phyloP scores from a whole-genome alignment of 2,329 filamentous ascomycete genomes.

The Penicillium sp. region DNA sequence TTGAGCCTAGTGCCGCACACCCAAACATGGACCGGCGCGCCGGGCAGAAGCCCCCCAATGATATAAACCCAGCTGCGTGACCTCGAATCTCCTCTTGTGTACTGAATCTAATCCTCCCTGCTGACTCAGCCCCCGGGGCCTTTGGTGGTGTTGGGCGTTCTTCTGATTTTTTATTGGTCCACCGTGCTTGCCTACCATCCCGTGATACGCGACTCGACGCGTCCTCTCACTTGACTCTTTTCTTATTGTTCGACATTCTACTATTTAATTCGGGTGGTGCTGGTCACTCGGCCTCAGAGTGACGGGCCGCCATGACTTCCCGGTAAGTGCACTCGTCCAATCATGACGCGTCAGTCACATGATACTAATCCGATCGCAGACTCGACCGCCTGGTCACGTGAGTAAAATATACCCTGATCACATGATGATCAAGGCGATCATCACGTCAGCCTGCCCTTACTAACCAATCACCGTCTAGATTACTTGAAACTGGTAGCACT shows the following conservation, averaged over 20 bases:
- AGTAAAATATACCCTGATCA: slow-evolving; percentile 51
- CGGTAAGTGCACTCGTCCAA: slow-evolving; percentile 44
- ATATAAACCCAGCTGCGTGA: slow-evolving; percentile 56
- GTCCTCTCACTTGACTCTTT: slow-evolving; percentile 21
- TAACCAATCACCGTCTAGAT: slow-evolving; percentile 58
- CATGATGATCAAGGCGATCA: not conserved
- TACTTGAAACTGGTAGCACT: slow-evolving; percentile 97
- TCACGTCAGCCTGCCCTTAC: slow-evolving; percentile 20
- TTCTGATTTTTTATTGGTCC: slow-evolving; percentile 19
- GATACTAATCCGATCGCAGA: slow-evolving; percentile 57
- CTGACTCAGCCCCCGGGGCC: slow-evolving; percentile 31
- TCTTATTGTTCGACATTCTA: slow-evolving; percentile 16
- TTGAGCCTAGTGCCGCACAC: slow-evolving; percentile 38
- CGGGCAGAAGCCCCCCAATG: slow-evolving; percentile 49
- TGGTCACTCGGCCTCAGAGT: slow-evolving; percentile 34
- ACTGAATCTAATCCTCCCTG: slow-evolving; percentile 35
- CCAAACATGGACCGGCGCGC: slow-evolving; percentile 51
- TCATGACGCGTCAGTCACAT: slow-evolving; percentile 33
- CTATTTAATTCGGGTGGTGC: slow-evolving; percentile 24
- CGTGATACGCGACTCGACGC: slow-evolving; percentile 23
- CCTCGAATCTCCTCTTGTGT: slow-evolving; percentile 45
- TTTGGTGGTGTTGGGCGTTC: slow-evolving; percentile 29
- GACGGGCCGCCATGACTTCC: slow-evolving; percentile 48
- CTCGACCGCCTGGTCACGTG: slow-evolving; percentile 87
- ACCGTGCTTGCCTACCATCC: slow-evolving; percentile 5